Evolutionary conservation across 441 rosid species (phyloP), one percentile per base, ranked within the genome.

Genomic region (Capsella rubella): DNA sequence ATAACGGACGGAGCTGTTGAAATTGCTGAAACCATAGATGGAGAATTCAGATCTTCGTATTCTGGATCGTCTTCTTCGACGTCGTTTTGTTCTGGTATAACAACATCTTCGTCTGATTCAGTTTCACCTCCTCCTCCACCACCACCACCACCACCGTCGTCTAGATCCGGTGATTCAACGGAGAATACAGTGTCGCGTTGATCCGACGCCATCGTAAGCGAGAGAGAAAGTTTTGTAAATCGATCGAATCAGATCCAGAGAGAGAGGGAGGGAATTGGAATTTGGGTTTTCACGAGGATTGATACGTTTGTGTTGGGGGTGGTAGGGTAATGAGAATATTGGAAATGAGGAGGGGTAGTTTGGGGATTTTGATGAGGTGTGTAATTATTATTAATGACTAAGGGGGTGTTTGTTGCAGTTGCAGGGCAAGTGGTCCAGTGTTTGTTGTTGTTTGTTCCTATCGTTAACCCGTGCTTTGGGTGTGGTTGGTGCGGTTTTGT

Each of bases 11-110:
- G 45, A 31, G 77, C 63, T 4, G 63, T 39, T 2, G 71, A 40
- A 49, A 64, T 15, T 3, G 66, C 14, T 0, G 73, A 53, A 45
- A 83, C 78, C 34, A 80, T 56, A 57, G 81, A 79, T 12, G 81
- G 80, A n/a, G 87, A 85, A 73, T 88, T 86, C 64, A 84, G 73
- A 53, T 89, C 91, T 60, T 86, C 97, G 4, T 85, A 87, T 9
- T 79, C 86, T 3, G 59, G 81, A 16, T 84, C 92, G 71, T 82
- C 85, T 8, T 79, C 87, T 45, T 86, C 90, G 28, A 75, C 81
- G 51, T 82, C 86, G 72, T 77, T 77, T 6, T 72, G 49, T 40
- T 71, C 76, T 6, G 76, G 80, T 12, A 71, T 50, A 0, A 50
- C 63, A 0, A 35, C 55, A 40, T 76, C 79, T 62, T 73, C 72